Evolutionary conservation across 345 rosid genomes (phyloP), one percentile per base, ranked within the genome.

Genomic region (Zanthoxylum bungeanum): DNA sequence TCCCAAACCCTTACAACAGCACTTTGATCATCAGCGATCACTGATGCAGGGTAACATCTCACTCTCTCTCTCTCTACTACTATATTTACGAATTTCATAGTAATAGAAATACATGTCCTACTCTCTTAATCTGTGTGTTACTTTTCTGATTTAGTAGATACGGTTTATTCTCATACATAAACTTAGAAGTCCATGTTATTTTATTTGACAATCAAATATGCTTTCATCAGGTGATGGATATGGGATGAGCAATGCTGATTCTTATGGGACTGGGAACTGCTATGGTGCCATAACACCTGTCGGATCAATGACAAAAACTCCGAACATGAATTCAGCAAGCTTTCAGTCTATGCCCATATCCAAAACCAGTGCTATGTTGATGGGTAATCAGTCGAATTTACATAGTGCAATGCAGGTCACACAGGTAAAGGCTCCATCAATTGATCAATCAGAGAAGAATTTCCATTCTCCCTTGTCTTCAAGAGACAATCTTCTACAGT

Each of bases 171-270:
- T 24, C n/a, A 25, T 25, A n/a, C 21, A n/a, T 51, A 19, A 44
- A n/a, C 37, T 49, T 22, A 11, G 37, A 61, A 24, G 12, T 42
- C 47, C 34, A 57, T 68, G 69, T 76, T 66, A 60, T 71, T 60
- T 19, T 42, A 68, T 74, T 56, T 71, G 63, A 78, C 50, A 58
- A 36, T 51, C 34, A 59, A 55, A 40, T 51, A 70, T 69, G 60
- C 30, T 27, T 70, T 67, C 77, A 36, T 78, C 86, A 94, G 99
- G 91, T 78, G 97, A 88, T 78, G 92, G 85, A 52, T 84, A 80
- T 87, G 88, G 87, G 76, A 47, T 83, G 75, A 76, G 67, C 75
- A 83, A 66, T 79, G 75, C 84, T 60, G 92, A 86, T 74, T 72
- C 88, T 74, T 66, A 88, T 16, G 89, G 86, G 57, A 74, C 93